phyloP scores from a whole-genome alignment of 768 basidiomycete genomes.

The Leccinum subtestaceum region DNA sequence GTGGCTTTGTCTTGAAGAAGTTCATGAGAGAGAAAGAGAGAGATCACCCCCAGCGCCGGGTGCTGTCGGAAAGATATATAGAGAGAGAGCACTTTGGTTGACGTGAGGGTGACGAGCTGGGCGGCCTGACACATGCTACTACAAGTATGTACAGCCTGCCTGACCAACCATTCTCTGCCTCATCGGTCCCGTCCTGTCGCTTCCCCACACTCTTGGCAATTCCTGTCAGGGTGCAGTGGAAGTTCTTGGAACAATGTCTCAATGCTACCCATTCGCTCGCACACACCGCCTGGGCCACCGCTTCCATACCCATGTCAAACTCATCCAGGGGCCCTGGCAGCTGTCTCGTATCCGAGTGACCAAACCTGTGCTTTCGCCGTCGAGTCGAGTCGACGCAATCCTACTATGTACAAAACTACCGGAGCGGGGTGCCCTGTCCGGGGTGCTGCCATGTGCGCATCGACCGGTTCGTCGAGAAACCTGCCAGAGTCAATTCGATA shows the following conservation, averaged over 20 bases:
- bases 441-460: too few species aligned
- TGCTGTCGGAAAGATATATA: background rate
- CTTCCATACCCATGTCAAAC: conserved; percentile 1
- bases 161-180: conserved; percentile 1
- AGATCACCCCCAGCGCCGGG: background rate
- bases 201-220: too few species aligned
- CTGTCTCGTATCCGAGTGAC: background rate
- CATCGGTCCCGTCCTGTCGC: conserved; percentile 2
- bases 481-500: background rate
- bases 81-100: too few species aligned
- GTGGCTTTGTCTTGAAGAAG: conserved; percentile 91
- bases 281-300: background rate
- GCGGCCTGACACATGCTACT: too few species aligned
- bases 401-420: too few species aligned
- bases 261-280: background rate
- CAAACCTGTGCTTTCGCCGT: background rate
- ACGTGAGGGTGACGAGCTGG: too few species aligned
- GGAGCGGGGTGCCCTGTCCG: too few species aligned
- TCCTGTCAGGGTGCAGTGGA: too few species aligned
- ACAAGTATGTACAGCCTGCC: too few species aligned
- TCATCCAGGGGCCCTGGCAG: background rate
- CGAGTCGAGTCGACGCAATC: too few species aligned
- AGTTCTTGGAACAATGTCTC: too few species aligned
- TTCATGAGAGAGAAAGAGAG: conserved; percentile 58
- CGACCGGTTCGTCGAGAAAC: background rate